phyloP scores from a whole-genome alignment of 495 filamentous ascomycete species.

The Corynascus novoguineensis region DNA sequence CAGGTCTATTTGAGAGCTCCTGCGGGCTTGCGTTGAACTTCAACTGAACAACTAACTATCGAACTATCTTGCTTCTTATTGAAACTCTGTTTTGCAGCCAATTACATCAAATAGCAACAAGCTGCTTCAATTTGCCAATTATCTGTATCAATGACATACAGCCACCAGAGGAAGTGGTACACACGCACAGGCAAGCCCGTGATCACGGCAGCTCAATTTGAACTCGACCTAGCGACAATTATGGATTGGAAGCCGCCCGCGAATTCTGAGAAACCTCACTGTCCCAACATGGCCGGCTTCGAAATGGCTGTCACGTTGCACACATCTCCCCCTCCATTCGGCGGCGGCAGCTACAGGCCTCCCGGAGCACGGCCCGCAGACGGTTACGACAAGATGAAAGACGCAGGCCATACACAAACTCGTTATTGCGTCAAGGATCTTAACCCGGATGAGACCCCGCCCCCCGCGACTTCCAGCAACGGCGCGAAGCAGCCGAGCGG shows the following conservation, averaged over 20 bases:
- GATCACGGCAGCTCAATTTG: neutral
- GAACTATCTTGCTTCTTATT: no score
- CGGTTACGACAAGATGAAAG: neutral
- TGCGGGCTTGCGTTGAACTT: no score
- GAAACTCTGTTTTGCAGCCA: no score
- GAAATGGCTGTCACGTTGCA: neutral
- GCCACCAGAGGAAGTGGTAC: no score
- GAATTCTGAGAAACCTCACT: neutral
- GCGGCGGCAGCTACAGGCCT: neutral
- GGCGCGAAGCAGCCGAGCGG: neutral
- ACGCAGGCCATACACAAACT: neutral
- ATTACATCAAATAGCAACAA: no score
- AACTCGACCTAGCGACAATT: neutral
- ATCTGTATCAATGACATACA: no score
- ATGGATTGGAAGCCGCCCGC: neutral
- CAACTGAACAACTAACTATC: no score
- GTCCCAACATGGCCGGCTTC: neutral
- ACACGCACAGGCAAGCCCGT: neutral
- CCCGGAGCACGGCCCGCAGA: neutral
- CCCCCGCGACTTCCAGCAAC: neutral
- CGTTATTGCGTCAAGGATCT: neutral
- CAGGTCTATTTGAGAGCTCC: no score
- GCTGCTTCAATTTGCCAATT: no score
- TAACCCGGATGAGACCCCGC: neutral
- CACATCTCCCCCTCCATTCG: neutral